Base-by-base conservation (phyloP, 768 basidiomycete species). In the Tephrocybe sp. region DNA sequence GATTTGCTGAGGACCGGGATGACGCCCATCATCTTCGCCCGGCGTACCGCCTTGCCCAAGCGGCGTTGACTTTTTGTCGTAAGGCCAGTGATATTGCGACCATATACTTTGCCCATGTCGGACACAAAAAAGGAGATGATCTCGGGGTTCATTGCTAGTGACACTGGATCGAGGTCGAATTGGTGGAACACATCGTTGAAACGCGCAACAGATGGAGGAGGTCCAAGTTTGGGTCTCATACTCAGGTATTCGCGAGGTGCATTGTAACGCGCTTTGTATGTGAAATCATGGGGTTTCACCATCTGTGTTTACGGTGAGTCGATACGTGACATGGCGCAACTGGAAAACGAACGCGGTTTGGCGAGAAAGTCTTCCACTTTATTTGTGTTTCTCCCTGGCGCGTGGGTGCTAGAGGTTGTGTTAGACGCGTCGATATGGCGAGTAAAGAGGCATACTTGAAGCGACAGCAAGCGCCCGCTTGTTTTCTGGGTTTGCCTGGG, bases 11-110 rank as follows among this genome's bases (percentile, higher is more conserved):
- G 72, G 15, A 72, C 56, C 8, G 92, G 88, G 45, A 96, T 80
- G 49, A 92, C 63, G 32, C 95, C 95, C 89, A 96, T 94, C 78
- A 86, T 86, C 70, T 87, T 90, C 51, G 95, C 89, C 51, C 95
- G 74, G 37, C 89, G 83, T 50, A 97, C 86, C 36, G 93, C 89
- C 68, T 92, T 92, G 51, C 82, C 88, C 4, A 97, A 58, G 52
- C 76, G 75, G 36, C 91, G 78, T 65, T 97, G 95, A 47, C 72
- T 87, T 69, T 83, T 84, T 67, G 82, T 77, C 1, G 93, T 92
- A 37, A 98, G 72, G 5, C 76, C 71, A 0, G 91, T 95, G 25
- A 77, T 62, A 8, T 79, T 75, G 44, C 95, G 79, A n/a, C 73
- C 69, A 54, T 76, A 75, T 55, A 96, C 89, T 73, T 87, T 91